Base-by-base conservation (phyloP, 768 basidiomycete species). In the Tephrocybe sp. region DNA sequence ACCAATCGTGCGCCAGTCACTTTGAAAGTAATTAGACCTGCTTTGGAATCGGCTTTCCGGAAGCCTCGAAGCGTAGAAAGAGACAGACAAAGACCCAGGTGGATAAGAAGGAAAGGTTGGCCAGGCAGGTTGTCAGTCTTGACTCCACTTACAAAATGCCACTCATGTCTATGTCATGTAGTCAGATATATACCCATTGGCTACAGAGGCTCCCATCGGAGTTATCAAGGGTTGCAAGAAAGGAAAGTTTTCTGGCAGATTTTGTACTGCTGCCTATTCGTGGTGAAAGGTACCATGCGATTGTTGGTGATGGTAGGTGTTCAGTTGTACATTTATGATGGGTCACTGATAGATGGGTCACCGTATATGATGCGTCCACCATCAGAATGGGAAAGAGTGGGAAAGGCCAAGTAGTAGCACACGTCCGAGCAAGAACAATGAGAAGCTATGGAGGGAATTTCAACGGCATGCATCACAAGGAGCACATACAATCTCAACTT, bases 1-100 rank as follows among this genome's bases (percentile, higher is more conserved):
- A 23, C 37, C 29, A 4, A n/a, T 18, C n/a, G 49, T 44, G 42
- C 31, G 21, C 46, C 16, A 23, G 48, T 47, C 44, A 43, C 40
- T 37, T 40, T 8, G 11, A 40, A 46, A 42, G 10, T 31, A 40
- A 46, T 49, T 25, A 47, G 31, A 42, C 45, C 40, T 43, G 45
- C 42, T 39, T 45, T 33, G n/a, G 27, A 42, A 12, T 39, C 15
- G 39, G 27, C 45, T 56, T 52, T 31, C 36, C 44, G 4, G 48
- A 56, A 52, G 44, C 42, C 44, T 52, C 3, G 9, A 55, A 24
- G 31, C 16, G 33, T 39, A 18, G 31, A 22, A 31, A 37, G 11
- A 48, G 38, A 3, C n/a, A 22, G 31, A 13, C 10, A 13, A 18
- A 43, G 27, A 15, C 12, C 13, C 19, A 16, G 25, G 15, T 11